Evolutionary conservation across 2,329 filamentous ascomycete genomes (phyloP).

Genomic region (Tolypocladium album): DNA sequence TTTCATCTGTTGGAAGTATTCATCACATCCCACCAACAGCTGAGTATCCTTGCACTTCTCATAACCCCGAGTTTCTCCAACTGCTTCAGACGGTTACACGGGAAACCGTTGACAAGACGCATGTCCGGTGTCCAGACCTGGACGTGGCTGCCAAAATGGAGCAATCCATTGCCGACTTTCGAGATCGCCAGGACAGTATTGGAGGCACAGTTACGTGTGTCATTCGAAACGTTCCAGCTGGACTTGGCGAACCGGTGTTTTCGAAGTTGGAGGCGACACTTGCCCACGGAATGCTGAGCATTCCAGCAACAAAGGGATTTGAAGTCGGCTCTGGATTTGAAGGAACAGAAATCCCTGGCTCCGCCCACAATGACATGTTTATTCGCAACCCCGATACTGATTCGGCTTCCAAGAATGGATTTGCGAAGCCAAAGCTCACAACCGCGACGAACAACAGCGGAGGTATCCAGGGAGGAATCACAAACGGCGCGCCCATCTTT

Average conservation of each 20-base stretch:
- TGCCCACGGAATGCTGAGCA: background rate
- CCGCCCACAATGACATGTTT: background rate
- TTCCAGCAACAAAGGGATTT: background rate
- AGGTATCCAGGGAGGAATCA: background rate
- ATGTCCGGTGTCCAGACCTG: background rate
- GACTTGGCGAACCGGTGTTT: background rate
- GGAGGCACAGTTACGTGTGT: background rate
- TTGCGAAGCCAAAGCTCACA: background rate
- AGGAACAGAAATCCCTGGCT: background rate
- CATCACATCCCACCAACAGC: background rate
- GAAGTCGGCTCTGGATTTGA: background rate
- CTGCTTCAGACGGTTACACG: background rate
- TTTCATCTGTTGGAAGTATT: background rate
- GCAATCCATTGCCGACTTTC: background rate
- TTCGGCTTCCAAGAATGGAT: background rate
- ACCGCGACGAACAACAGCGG: background rate
- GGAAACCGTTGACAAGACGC: background rate
- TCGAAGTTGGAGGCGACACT: background rate
- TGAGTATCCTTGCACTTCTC: background rate
- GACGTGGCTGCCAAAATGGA: background rate
- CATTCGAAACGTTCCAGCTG: background rate
- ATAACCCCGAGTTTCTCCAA: background rate
- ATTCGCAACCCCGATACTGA: background rate
- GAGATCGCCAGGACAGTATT: background rate
- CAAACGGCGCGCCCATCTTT: background rate